A percentile compares a stretch with the other conserved stretches of the same genome.
Conservation (phyloP, 208 protist genomes). For the Leishmania aethiopica region DNA sequence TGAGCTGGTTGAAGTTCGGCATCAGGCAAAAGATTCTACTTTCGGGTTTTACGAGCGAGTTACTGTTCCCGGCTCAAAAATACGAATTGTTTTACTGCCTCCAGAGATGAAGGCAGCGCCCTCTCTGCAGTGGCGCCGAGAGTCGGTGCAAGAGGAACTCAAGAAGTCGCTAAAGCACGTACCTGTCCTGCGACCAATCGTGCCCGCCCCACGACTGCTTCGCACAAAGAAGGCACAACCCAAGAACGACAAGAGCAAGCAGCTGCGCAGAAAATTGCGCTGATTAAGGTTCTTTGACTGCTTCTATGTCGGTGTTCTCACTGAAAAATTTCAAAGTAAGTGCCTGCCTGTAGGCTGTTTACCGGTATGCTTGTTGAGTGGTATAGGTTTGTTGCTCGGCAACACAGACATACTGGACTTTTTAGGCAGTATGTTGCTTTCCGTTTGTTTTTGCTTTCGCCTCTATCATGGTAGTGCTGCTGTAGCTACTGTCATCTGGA, state of each 20-base stretch:
- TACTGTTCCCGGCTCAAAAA: slow-evolving; percentile 41
- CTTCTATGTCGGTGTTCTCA: not conserved
- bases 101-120: slow-evolving; percentile 59
- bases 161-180: slow-evolving; percentile 36
- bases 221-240: slow-evolving; percentile 19
- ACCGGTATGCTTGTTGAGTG: not conserved
- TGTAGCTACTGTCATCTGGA: not conserved
- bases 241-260: slow-evolving; percentile 26
- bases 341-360: too few species aligned
- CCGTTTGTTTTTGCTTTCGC: not conserved
- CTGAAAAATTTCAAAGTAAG: too few species aligned
- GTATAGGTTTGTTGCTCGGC: slow-evolving; percentile 1
- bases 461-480: not conserved
- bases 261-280: slow-evolving; percentile 28
- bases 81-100: slow-evolving; percentile 66
- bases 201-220: not conserved
- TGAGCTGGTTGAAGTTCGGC: slow-evolving; percentile 57
- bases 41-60: slow-evolving; percentile 59
- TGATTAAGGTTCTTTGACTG: not conserved
- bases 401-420: not conserved
- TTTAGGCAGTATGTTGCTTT: not conserved
- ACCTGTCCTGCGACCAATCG: slow-evolving; percentile 1
- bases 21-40: slow-evolving; percentile 58
- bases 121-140: slow-evolving; percentile 52
- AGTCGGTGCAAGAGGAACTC: slow-evolving; percentile 49